Conservation (phyloP, 345 rosid species). For the Anacardium occidentale region DNA sequence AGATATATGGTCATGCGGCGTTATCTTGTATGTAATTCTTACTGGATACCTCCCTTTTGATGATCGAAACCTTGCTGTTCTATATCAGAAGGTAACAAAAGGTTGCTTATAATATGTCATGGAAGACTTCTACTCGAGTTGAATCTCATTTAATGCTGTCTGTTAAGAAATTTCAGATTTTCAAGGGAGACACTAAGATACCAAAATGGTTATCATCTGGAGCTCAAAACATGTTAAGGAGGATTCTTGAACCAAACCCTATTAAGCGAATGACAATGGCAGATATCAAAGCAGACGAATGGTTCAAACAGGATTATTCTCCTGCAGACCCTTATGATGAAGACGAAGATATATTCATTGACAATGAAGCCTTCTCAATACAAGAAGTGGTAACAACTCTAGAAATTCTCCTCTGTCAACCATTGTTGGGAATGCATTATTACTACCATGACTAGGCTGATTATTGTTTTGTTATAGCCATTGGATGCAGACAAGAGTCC, state of each 20-base stretch:
- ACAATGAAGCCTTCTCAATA: slow-evolving; percentile 52
- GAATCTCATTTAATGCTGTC: not conserved
- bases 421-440: not conserved
- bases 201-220: slow-evolving; percentile 82
- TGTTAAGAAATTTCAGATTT: slow-evolving; percentile 46
- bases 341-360: slow-evolving; percentile 56
- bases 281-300: slow-evolving; percentile 65
- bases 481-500: slow-evolving; percentile 48
- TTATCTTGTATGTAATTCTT: slow-evolving; percentile 78
- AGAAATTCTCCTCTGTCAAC: not conserved
- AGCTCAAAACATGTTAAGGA: slow-evolving; percentile 67
- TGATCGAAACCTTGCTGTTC: slow-evolving; percentile 89
- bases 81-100: slow-evolving; percentile 80
- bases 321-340: slow-evolving; percentile 69
- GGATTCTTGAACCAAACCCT: slow-evolving; percentile 87
- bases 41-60: slow-evolving; percentile 92
- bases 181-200: slow-evolving; percentile 78
- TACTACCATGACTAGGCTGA: not conserved
- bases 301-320: slow-evolving; percentile 68
- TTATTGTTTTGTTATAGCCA: slow-evolving; percentile 38
- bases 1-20: slow-evolving; percentile 95
- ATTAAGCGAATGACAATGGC: slow-evolving; percentile 56
- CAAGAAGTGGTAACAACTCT: slow-evolving; percentile 50
- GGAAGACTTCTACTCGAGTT: not conserved
- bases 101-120: not conserved